These are phyloP conservation scores for Prinsepia uniflora DNA, from an alignment of 306 rosid genomes.

Conservation along the genomic window DNA sequence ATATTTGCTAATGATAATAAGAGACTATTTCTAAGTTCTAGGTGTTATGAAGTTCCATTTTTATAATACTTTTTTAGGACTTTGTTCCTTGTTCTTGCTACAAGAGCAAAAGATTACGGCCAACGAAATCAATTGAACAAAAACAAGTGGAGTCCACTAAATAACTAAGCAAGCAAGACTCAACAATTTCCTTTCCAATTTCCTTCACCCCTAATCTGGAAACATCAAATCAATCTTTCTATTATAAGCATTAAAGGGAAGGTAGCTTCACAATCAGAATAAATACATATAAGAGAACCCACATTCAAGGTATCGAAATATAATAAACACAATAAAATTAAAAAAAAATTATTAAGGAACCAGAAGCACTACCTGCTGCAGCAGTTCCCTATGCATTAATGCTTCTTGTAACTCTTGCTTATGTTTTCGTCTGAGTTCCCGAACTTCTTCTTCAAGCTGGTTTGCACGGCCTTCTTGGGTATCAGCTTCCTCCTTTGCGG, in stretches of 20 bases:
- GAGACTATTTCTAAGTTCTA: background rate
- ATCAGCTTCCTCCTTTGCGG: constrained; percentile 96
- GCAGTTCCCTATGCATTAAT: constrained; percentile 72
- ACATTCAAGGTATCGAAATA: background rate
- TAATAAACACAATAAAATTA: background rate
- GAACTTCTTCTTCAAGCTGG: constrained; percentile 86
- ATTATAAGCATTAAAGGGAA: constrained; percentile 4
- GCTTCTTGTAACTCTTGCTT: constrained; percentile 92
- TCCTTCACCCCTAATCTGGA: background rate
- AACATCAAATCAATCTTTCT: background rate
- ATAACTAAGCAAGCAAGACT: background rate
- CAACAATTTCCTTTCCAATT: background rate
- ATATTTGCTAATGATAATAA: background rate
- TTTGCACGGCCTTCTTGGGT: constrained; percentile 88
- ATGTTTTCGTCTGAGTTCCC: constrained; percentile 74
- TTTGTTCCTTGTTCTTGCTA: background rate
- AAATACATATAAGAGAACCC: background rate
- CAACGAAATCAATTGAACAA: background rate
- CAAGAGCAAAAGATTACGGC: background rate
- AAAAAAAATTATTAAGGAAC: constrained; percentile 19
- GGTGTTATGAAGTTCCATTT: background rate
- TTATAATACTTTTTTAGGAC: background rate
- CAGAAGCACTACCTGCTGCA: constrained; percentile 76
- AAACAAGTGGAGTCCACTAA: background rate
- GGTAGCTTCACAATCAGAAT: background rate